Percentiles rank a stretch among this genome's conserved stretches.
phyloP scores from a whole-genome alignment of 2,329 filamentous ascomycete genomes.

The Cordyceps fumosorosea region DNA sequence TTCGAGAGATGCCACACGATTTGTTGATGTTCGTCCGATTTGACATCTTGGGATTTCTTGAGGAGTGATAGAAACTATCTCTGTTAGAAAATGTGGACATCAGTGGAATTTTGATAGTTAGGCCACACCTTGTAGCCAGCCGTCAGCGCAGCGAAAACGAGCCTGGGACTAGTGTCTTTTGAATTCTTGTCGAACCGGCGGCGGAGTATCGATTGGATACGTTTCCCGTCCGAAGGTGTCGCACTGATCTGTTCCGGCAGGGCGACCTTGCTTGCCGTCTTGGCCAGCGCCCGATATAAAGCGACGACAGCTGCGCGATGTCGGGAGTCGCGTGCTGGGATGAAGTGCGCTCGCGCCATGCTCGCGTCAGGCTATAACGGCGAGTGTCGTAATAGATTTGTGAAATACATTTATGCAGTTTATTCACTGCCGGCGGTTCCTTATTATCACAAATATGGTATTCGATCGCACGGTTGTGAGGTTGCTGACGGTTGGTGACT shows the following conservation, averaged over 20 bases:
- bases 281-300: conserved; percentile 64
- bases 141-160: conserved; percentile 55
- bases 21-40: conserved; percentile 33
- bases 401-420: neutral
- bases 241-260: conserved; percentile 39
- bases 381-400: neutral
- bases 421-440: neutral
- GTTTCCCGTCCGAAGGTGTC: conserved; percentile 25
- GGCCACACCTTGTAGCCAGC: conserved; percentile 58
- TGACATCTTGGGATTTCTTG: conserved; percentile 29
- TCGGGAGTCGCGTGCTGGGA: conserved; percentile 44
- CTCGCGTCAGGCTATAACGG: neutral
- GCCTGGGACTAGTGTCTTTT: conserved; percentile 49
- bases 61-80: conserved; percentile 37
- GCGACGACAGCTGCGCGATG: conserved; percentile 56
- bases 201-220: conserved; percentile 52
- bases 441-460: neutral
- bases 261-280: conserved; percentile 46
- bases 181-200: conserved; percentile 57
- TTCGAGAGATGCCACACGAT: conserved; percentile 34
- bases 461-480: neutral
- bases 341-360: conserved; percentile 29
- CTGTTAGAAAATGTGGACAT: neutral
- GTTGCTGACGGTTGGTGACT: neutral
- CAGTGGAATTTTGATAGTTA: neutral